Conservation (phyloP, 2,329 filamentous ascomycete species). For the Gyromitra esculenta region DNA sequence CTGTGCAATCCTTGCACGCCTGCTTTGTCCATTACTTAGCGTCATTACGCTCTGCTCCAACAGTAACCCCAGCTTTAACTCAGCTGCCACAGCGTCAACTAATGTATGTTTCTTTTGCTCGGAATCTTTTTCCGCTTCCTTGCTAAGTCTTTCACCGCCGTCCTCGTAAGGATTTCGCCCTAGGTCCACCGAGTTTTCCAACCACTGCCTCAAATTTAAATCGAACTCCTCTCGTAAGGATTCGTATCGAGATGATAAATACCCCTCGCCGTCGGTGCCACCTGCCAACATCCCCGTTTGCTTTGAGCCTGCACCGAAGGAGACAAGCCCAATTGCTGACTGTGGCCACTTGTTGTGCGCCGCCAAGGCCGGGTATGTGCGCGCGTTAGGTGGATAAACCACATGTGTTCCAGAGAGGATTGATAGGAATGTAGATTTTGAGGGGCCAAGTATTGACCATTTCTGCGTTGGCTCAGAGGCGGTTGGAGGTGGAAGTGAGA, state of each 20-base stretch:
- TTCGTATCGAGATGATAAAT: conserved; percentile 90
- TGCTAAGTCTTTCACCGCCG: conserved; percentile 62
- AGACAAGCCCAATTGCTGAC: conserved; percentile 82
- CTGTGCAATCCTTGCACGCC: conserved; percentile 86
- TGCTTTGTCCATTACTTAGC: conserved; percentile 91
- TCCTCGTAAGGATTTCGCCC: conserved; percentile 72
- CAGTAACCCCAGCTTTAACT: conserved; percentile 75
- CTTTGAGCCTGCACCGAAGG: conserved; percentile 78
- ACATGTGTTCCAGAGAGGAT: conserved; percentile 79
- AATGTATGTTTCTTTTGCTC: background rate
- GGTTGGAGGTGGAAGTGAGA: conserved; percentile 72
- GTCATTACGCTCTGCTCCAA: conserved; percentile 85
- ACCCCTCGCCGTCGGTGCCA: conserved; percentile 68
- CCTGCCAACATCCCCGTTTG: conserved; percentile 59
- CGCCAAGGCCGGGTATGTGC: conserved; percentile 81
- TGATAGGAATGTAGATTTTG: conserved; percentile 84
- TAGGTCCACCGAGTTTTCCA: conserved; percentile 82
- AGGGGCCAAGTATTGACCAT: conserved; percentile 87
- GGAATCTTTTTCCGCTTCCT: conserved; percentile 62
- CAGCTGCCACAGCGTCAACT: conserved; percentile 71
- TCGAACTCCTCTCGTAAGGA: conserved; percentile 85
- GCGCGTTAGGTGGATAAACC: conserved; percentile 76
- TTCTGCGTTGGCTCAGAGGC: conserved; percentile 65
- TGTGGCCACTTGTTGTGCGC: conserved; percentile 65
- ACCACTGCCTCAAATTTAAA: conserved; percentile 81